Percentiles rank a stretch among this genome's conserved stretches.
Conservation (phyloP, 495 filamentous ascomycete species). For the Gamarada debralockiae region DNA sequence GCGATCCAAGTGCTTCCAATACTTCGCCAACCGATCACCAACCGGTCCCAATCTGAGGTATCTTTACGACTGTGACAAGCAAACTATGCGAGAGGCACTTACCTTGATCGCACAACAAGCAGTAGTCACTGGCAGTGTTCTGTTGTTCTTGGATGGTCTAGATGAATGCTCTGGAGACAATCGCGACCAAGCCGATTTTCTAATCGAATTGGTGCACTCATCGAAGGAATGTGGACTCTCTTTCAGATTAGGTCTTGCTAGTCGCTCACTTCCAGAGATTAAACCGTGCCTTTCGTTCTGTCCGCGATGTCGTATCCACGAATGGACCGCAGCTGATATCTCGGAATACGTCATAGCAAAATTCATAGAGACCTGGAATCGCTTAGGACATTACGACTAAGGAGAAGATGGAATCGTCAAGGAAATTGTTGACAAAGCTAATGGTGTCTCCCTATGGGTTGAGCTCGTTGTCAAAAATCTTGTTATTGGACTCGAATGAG, state of each 20-base stretch:
- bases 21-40: no score
- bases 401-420: no score
- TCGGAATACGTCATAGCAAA: slow-evolving; percentile 10
- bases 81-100: no score
- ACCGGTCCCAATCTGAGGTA: no score
- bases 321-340: slow-evolving; percentile 24
- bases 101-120: neutral
- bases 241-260: slow-evolving; percentile 11
- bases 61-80: no score
- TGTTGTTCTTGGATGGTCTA: slow-evolving; percentile 10
- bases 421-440: no score
- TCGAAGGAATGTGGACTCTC: neutral
- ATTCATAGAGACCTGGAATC: no score
- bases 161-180: slow-evolving; percentile 11
- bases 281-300: slow-evolving; percentile 3
- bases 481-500: no score
- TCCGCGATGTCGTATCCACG: slow-evolving; percentile 19
- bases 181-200: slow-evolving; percentile 12
- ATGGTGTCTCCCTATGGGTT: no score
- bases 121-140: neutral
- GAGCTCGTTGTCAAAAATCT: no score
- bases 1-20: no score
- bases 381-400: no score
- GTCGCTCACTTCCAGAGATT: slow-evolving; percentile 7
- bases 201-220: neutral